Evolutionary conservation across 129 eudicot species (phyloP), one percentile per base, ranked within the genome.

Genomic region (Flaveria linearis): DNA sequence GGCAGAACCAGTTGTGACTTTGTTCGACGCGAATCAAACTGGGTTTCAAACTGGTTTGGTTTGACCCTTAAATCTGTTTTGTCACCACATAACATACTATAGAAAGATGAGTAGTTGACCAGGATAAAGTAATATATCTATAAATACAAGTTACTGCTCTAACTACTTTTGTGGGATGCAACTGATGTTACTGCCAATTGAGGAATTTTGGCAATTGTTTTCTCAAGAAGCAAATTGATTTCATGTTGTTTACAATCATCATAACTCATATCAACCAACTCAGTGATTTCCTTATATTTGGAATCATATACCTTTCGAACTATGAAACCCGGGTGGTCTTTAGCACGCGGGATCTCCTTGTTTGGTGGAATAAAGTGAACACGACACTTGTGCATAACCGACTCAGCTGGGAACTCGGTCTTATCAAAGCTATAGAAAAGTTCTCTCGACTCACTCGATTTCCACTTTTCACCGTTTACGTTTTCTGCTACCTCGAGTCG

Each of bases 321-420:
- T 55, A 91, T 81, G 71, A 94, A 94, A 22, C 99, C 99, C 1
- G 99, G 99, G 71, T 86, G 86, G 26, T 91, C 80, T 76, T 85
- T 87, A 51, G 89, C 80, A 60, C 30, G 76, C 1, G 96, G 99
- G 45, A 89, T 87, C 86, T 86, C 87, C 82, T 87, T 94, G 81
- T 91, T 69, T 52, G 76, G 47, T 39, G 97, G 97, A 61, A 94
- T 87, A 68, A 91, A 94, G 81, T 91, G 92, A 46, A 86, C 96
- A 52, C 82, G 86, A 66, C 99, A 94, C 84, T 91, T 94, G 86
- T 94, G 99, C 99, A 94, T 84, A 41, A 94, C 90, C 17, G 86
- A 81, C 41, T 87, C 97, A 22, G 99, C 99, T 26, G 94, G 90
- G 36, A 94, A 87, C 68, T 89, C 96, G 47, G 84, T 88, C 61